Conservation (phyloP, 352 stramenopile genomes). For the Globisporangium rhizosaccharum region DNA sequence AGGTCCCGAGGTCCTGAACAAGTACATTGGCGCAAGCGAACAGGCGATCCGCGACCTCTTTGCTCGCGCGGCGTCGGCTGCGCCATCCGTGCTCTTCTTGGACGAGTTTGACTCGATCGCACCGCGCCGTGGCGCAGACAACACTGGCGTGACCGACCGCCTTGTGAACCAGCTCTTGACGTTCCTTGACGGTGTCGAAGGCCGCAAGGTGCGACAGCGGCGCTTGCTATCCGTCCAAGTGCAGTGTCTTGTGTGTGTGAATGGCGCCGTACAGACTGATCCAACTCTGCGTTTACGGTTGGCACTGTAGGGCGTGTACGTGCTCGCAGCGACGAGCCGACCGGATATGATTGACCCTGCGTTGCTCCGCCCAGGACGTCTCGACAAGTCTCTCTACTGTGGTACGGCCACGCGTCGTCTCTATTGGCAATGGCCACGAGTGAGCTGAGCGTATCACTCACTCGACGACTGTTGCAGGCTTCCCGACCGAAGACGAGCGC, state of each 20-base stretch:
- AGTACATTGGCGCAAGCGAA: conserved; percentile 89
- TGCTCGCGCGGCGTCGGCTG: conserved; percentile 58
- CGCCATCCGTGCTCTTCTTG: conserved; percentile 78
- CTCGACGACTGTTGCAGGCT: conserved; percentile 35
- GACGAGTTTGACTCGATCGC: conserved; percentile 95
- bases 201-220: conserved; percentile 44
- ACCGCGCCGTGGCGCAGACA: conserved; percentile 89
- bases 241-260: not conserved
- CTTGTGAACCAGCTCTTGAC: conserved; percentile 98
- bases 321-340: conserved; percentile 94
- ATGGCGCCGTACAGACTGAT: conserved; percentile 4
- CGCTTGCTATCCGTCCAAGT: not conserved
- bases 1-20: conserved; percentile 86
- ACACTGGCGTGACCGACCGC: conserved; percentile 94
- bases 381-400: conserved; percentile 94
- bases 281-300: not conserved
- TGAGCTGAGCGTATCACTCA: too few relatives aligned
- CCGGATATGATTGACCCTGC: conserved; percentile 97
- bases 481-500: conserved; percentile 75
- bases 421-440: too few relatives aligned
- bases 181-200: conserved; percentile 96
- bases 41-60: conserved; percentile 88
- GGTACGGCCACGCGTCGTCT: conserved; percentile 20
- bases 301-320: conserved; percentile 76
- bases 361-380: conserved; percentile 89